phyloP scores from a whole-genome alignment of 768 basidiomycete species.

The Boletus rubescentipes region DNA sequence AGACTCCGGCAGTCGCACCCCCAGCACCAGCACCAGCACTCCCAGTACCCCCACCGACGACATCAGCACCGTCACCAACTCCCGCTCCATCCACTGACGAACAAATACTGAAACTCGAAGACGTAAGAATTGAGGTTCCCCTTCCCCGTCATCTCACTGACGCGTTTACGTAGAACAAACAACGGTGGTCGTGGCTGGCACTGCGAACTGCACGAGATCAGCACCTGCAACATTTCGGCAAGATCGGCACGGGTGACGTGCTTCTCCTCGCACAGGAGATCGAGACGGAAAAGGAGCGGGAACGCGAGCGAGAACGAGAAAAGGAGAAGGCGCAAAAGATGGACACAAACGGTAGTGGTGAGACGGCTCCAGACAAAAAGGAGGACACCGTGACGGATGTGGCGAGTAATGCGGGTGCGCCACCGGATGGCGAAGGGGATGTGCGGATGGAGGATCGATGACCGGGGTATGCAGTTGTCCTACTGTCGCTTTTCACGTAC shows the following conservation, averaged over 20 bases:
- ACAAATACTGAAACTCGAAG: slow-evolving; percentile 58
- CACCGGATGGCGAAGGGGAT: slow-evolving; percentile 42
- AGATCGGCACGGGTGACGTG: slow-evolving; percentile 79
- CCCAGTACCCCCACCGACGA: slow-evolving; percentile 14
- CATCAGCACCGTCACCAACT: slow-evolving; percentile 17
- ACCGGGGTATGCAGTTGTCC: background rate
- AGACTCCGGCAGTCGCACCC: slow-evolving; percentile 20
- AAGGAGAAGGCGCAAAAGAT: slow-evolving; percentile 28
- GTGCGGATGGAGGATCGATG: slow-evolving; percentile 49
- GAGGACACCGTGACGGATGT: slow-evolving; percentile 22
- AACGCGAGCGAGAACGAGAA: slow-evolving; percentile 39
- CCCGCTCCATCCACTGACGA: slow-evolving; percentile 41
- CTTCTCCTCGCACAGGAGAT: slow-evolving; percentile 41
- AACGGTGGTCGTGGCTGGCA: slow-evolving; percentile 78
- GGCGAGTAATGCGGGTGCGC: slow-evolving; percentile 12
- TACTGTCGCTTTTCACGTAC: too few species aligned
- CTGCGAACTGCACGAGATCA: slow-evolving; percentile 73
- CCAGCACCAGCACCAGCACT: slow-evolving; percentile 11
- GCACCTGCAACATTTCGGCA: slow-evolving; percentile 75
- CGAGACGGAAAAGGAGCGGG: slow-evolving; percentile 37
- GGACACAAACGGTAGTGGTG: slow-evolving; percentile 29
- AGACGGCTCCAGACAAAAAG: slow-evolving; percentile 33
- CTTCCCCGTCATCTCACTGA: slow-evolving; percentile 10
- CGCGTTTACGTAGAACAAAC: slow-evolving; percentile 57
- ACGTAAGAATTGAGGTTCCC: slow-evolving; percentile 39